phyloP scores from a whole-genome alignment of 1,284 basidiomycete species.

The Waitea zeae region DNA sequence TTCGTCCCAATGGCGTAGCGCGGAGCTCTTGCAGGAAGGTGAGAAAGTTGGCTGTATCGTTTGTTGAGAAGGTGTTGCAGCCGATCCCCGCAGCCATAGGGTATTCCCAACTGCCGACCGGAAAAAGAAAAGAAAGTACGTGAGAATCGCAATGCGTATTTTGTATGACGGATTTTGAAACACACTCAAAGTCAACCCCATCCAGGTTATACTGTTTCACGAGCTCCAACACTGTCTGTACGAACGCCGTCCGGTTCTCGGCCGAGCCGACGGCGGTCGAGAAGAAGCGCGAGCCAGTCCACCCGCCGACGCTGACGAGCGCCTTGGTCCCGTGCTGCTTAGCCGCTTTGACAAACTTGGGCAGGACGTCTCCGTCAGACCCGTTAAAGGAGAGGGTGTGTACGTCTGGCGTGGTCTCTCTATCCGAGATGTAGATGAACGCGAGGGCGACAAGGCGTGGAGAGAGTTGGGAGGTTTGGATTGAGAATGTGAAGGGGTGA shows the following conservation, averaged over 20 bases:
- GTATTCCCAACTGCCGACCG: conserved; percentile 90
- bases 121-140: too few species aligned
- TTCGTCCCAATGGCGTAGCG: conserved; percentile 32
- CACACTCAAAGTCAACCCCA: conserved; percentile 78
- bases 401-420: conserved; percentile 3
- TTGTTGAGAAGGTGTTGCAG: conserved; percentile 37
- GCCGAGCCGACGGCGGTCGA: conserved; percentile 52
- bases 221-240: conserved; percentile 40
- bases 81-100: conserved; percentile 47
- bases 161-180: not conserved
- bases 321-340: conserved; percentile 47
- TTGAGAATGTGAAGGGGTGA: not conserved
- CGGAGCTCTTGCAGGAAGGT: conserved; percentile 55
- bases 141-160: too few species aligned
- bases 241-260: conserved; percentile 47
- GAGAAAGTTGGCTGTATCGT: conserved; percentile 62
- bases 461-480: too few species aligned
- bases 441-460: too few species aligned
- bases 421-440: too few species aligned
- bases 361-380: conserved; percentile 21
- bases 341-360: conserved; percentile 30
- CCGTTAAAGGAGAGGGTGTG: conserved; percentile 18
- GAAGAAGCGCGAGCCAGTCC: conserved; percentile 68
- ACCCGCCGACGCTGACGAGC: conserved; percentile 72
- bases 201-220: conserved; percentile 54